Evolutionary conservation across 2,329 filamentous ascomycete genomes (phyloP), one percentile per base, ranked within the genome.

Genomic region (Cladosporium sp.): DNA sequence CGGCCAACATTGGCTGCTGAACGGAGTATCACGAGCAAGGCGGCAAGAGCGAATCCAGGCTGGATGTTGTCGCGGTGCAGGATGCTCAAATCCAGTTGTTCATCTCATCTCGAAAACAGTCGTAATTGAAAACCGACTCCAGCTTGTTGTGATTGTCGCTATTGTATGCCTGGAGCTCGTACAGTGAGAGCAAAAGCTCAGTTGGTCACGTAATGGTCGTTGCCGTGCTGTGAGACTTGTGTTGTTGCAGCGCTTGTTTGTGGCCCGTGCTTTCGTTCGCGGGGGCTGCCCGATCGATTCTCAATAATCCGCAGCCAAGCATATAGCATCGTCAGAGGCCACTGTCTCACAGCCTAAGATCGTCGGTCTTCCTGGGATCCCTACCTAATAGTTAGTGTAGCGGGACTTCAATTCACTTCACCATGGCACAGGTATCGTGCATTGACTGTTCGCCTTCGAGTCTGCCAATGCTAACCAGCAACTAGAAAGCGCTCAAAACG

Each of bases 401-500:
- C 7, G 22, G 22, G 5, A 28, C 22, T 28, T 28, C 4, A 28
- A 1, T 28, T 28, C 22, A 28, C 22, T 28, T 28, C 4, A 35
- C 28, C 13, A 65, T 64, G 62, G 61, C 63, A n/a, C 61, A 63
- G 48, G 61, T 65, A 55, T 9, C 55, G 22, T 3, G 7, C n/a
- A 18, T 44, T 7, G n/a, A 6, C 18, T 14, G 9, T n/a, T 1
- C 3, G 22, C 22, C 22, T 28, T 28, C 16, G 22, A 28, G 22
- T 28, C 22, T 28, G 22, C 22, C 22, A 28, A 28, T 28, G 22
- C 22, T 28, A 28, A 28, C 22, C 22, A 28, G 22, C 22, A 28
- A 9, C 13, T 10, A 77, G 74, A 77, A 77, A 77, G 73, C 75
- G 52, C 72, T 74, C 58, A 78, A 78, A 59, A 76, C 78, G 40